Evolutionary conservation across 192 early-diverging fungal genomes (phyloP).

Genomic region (Coemansia sp.): DNA sequence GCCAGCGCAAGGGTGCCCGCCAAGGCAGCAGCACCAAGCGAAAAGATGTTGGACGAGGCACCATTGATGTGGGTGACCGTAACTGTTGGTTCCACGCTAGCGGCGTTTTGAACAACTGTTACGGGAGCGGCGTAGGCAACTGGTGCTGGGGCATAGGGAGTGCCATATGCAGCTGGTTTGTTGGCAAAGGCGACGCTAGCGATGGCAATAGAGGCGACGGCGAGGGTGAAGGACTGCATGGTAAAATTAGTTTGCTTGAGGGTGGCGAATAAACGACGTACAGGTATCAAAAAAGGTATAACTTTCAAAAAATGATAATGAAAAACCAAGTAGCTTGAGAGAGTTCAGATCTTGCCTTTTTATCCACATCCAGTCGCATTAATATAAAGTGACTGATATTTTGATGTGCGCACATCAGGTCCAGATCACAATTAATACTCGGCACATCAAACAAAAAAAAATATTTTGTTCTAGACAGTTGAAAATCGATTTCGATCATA

Average conservation of each 20-base stretch:
- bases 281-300: not conserved
- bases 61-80: slow-evolving; percentile 46
- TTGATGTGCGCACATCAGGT: not conserved
- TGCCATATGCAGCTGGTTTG: not conserved
- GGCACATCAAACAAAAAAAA: not conserved
- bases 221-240: too few relatives aligned
- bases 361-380: not conserved
- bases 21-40: slow-evolving; percentile 31
- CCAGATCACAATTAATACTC: not conserved
- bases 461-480: not conserved
- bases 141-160: not conserved
- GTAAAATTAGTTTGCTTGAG: not conserved
- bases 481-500: not conserved
- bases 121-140: slow-evolving; percentile 22
- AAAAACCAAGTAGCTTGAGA: not conserved
- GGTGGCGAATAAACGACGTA: not conserved
- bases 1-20: slow-evolving; percentile 17
- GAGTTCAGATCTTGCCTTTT: not conserved
- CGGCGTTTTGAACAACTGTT: slow-evolving; percentile 51
- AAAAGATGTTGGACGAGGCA: slow-evolving; percentile 40
- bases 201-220: too few relatives aligned
- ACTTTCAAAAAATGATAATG: not conserved
- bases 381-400: too few relatives aligned
- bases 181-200: slow-evolving; percentile 21
- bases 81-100: slow-evolving; percentile 35